Conservation (phyloP, 805 yeast species). For the Komagataella phaffii region DNA sequence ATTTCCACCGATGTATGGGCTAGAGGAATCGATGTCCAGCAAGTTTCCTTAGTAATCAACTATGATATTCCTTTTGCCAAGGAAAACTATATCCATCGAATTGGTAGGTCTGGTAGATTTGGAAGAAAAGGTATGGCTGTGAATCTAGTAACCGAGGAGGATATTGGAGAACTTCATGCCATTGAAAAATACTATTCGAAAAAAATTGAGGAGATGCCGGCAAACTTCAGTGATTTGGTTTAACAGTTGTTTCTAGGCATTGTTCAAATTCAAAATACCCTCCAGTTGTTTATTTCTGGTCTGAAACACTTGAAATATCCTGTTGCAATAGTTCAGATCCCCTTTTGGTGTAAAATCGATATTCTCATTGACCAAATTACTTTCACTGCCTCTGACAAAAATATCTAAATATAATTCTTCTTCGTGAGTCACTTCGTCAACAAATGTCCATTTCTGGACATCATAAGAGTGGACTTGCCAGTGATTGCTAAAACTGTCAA, state of each 20-base stretch:
- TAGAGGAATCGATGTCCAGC: constrained; percentile 96
- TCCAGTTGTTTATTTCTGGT: constrained; percentile 10
- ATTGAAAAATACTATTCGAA: constrained; percentile 85
- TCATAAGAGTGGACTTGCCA: constrained; percentile 8
- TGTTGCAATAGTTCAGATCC: constrained; percentile 10
- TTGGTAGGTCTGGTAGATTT: constrained; percentile 97
- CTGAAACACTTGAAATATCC: constrained; percentile 10
- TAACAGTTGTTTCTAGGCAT: not conserved
- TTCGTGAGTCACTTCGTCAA: not conserved
- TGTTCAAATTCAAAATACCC: constrained; percentile 2
- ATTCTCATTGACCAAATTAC: constrained; percentile 9
- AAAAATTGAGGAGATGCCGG: constrained; percentile 90
- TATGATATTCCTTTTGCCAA: constrained; percentile 84
- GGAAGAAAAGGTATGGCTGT: constrained; percentile 98
- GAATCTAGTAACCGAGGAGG: constrained; percentile 79
- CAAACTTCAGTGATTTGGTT: constrained; percentile 24
- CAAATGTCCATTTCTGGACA: constrained; percentile 2
- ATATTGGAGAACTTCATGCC: constrained; percentile 62
- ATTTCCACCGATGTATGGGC: constrained; percentile 95
- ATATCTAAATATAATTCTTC: not conserved
- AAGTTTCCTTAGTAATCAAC: constrained; percentile 88
- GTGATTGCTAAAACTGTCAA: constrained; percentile 2
- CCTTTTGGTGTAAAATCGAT: constrained; percentile 10
- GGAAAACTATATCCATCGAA: constrained; percentile 94
- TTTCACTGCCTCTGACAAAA: constrained; percentile 8